Evolutionary conservation across 768 basidiomycete species (phyloP).

Genomic region (Mycena belliarum): DNA sequence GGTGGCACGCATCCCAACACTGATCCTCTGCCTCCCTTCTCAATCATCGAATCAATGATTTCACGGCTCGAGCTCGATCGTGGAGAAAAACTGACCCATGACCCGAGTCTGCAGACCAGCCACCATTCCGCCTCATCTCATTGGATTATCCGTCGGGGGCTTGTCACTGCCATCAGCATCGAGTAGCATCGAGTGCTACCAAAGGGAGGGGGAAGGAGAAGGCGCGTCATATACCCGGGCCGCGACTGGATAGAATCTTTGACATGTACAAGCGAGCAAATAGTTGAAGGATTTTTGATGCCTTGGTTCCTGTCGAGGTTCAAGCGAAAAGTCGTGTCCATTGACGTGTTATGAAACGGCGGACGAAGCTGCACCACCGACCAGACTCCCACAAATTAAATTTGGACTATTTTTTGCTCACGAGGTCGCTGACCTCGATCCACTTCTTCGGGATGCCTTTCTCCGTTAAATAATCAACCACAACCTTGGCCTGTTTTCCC

Average conservation of each 20-base stretch:
- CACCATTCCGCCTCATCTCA: background rate
- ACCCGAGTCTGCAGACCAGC: background rate
- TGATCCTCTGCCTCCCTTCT: background rate
- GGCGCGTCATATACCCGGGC: no score
- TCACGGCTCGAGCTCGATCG: background rate
- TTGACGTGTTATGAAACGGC: background rate
- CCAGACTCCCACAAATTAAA: background rate
- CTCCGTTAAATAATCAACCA: conserved; percentile 63
- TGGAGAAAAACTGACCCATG: background rate
- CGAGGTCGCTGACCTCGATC: conserved; percentile 50
- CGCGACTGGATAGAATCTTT: no score
- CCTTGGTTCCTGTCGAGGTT: background rate
- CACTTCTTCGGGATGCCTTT: conserved; percentile 82
- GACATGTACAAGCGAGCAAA: no score
- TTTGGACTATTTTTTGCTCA: conserved; percentile 11
- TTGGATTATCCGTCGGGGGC: background rate
- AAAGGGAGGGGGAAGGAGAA: no score
- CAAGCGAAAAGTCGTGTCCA: background rate
- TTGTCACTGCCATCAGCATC: no score
- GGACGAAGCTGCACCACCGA: background rate
- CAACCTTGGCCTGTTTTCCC: conserved; percentile 73
- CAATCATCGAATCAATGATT: conserved; percentile 1
- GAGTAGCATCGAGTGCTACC: no score
- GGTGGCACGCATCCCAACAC: background rate
- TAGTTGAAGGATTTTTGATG: no score